Evolutionary conservation across 1,284 basidiomycete genomes (phyloP).

Genomic region (Porodaedalea pini): DNA sequence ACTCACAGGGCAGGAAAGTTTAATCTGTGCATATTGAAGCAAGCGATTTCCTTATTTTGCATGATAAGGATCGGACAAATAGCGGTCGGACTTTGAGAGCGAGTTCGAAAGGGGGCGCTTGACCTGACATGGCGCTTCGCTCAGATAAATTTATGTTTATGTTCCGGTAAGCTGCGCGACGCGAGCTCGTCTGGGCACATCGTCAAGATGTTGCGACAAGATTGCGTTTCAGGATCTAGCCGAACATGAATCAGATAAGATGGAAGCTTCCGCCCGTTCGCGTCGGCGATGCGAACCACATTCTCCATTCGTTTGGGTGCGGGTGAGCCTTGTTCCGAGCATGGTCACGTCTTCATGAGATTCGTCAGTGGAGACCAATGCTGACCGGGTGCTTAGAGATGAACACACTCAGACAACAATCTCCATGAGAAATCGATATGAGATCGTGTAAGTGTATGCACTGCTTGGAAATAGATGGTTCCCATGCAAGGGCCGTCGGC

Average conservation of each 20-base stretch:
- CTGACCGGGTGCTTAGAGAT: neutral
- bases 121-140: no score
- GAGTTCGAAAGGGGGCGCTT: no score
- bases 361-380: neutral
- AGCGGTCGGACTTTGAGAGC: no score
- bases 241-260: neutral
- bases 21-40: no score
- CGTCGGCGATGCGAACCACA: neutral
- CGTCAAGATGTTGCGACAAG: no score
- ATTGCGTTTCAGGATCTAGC: neutral
- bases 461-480: neutral
- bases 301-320: neutral
- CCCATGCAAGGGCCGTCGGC: neutral
- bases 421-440: neutral
- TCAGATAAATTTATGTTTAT: no score
- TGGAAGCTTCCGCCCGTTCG: neutral
- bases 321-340: neutral
- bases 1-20: no score
- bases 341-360: neutral
- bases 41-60: no score
- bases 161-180: no score
- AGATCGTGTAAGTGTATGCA: neutral
- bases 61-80: no score
- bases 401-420: neutral
- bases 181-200: no score